Evolutionary conservation across 2,329 filamentous ascomycete genomes (phyloP), one percentile per base, ranked within the genome.

Genomic region (Alternaria sp.): DNA sequence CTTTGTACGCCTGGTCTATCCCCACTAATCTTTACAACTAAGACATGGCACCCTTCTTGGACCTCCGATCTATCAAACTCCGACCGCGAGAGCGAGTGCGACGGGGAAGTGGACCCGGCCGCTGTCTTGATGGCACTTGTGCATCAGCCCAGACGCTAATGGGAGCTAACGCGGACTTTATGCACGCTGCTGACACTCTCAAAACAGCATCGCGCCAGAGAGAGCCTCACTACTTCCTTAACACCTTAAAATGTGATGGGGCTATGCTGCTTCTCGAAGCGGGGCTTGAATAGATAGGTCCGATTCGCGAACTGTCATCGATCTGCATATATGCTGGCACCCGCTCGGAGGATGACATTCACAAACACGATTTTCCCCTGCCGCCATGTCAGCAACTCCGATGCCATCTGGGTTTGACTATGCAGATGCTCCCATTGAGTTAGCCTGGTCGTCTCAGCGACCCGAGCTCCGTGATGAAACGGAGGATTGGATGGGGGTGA

Each of bases 401-500:
- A 30, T n/a, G 20, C 14, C 46, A 30, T 33, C 25, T n/a, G 18
- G 11, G 21, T 37, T 30, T 4, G 15, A 9, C 49, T 28, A n/a
- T 37, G 12, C 49, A 37, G 18, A 8, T 15, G 43, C 45, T 15
- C 23, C 33, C 4, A 63, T 63, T 18, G 59, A 67, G 47, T 15
- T 65, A 14, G 51, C 51, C 10, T 65, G 64, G 64, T 67, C 64
- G 6, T 69, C 66, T 6, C 54, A 67, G 37, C 60, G 60, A 33
- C 62, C 65, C 15, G 47, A 56, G 7, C 43, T 67, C 30, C 67
- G 60, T 12, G 41, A 64, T 26, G 46, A 45, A 2, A 56, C 20
- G 28, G 69, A 71, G 44, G 69, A 72, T 59, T 72, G 69, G 70
- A 66, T 63, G 18, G 70, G 70, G 11, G 62, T 69, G 15, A 65